phyloP scores from a whole-genome alignment of 495 filamentous ascomycete genomes.

The Podospora didyma region DNA sequence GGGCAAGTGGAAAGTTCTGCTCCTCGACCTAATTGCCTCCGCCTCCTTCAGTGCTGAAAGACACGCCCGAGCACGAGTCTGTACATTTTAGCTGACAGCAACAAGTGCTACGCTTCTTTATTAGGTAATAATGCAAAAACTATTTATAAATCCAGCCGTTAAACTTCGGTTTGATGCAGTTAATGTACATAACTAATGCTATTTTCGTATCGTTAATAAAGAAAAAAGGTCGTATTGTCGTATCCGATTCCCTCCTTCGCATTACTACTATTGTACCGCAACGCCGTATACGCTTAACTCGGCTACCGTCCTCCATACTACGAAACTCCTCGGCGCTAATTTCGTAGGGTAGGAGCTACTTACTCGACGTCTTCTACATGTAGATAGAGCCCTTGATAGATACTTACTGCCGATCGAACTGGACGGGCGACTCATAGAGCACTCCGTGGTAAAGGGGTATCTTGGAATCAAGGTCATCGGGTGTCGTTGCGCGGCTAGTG shows the following conservation, averaged over 20 bases:
- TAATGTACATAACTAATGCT: background rate
- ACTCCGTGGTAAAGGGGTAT: constrained; percentile 26
- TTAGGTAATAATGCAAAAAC: too few species aligned
- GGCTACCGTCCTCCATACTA: constrained; percentile 34
- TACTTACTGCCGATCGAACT: constrained; percentile 25
- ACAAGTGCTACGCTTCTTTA: too few species aligned
- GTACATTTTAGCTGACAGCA: too few species aligned
- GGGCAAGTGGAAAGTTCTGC: too few species aligned
- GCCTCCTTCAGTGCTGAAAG: too few species aligned
- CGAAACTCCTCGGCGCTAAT: constrained; percentile 41
- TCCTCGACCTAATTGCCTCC: too few species aligned
- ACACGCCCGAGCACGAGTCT: too few species aligned
- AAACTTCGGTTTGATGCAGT: background rate
- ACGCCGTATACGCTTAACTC: constrained; percentile 30
- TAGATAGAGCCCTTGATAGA: constrained; percentile 26
- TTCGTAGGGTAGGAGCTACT: constrained; percentile 40
- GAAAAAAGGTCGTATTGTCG: background rate
- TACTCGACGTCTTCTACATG: background rate
- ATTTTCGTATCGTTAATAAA: background rate
- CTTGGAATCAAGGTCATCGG: constrained; percentile 31
- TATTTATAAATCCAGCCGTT: too few species aligned
- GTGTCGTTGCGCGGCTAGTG: constrained; percentile 43
- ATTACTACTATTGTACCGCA: background rate
- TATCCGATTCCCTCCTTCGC: background rate
- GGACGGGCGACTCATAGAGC: constrained; percentile 37